phyloP scores from a whole-genome alignment of 305 asterid species.

The Petunia hybrid region DNA sequence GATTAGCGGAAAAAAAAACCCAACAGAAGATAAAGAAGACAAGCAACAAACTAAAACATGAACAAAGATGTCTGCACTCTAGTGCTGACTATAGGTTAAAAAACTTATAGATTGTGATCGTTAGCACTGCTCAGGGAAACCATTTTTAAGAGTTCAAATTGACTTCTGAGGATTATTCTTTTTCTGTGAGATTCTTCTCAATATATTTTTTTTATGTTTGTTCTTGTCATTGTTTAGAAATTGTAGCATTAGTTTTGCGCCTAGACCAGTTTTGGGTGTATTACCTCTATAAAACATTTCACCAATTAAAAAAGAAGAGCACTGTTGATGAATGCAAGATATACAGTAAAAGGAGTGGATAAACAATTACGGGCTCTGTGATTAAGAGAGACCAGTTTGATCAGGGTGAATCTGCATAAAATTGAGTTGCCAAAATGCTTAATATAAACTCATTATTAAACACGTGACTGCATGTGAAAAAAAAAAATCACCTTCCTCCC shows the following conservation, averaged over 20 bases:
- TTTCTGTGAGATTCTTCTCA: neutral
- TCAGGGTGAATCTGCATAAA: neutral
- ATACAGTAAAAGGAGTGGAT: slow-evolving; percentile 6
- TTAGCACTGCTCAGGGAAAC: neutral
- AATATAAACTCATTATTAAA: slow-evolving; percentile 11
- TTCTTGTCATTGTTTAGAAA: slow-evolving; percentile 1
- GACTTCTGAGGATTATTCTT: slow-evolving; percentile 10
- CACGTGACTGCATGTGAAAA: slow-evolving; percentile 20
- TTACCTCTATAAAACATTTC: slow-evolving; percentile 17
- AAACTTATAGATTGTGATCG: neutral
- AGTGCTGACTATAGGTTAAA: neutral
- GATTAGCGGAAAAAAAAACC: neutral
- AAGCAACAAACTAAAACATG: neutral
- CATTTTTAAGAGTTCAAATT: neutral
- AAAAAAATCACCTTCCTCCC: slow-evolving; percentile 72
- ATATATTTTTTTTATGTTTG: neutral
- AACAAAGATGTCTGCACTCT: neutral
- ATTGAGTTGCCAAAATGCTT: slow-evolving; percentile 5
- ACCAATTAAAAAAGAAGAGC: neutral
- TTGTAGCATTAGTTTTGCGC: slow-evolving; percentile 4
- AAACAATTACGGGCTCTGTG: slow-evolving; percentile 13
- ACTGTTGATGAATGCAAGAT: neutral
- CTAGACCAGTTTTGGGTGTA: neutral
- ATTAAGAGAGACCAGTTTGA: slow-evolving; percentile 1
- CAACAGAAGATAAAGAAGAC: slow-evolving; percentile 18